Percentiles rank a stretch among this genome's conserved stretches.
These are phyloP conservation scores for Blastocystis sp. DNA, from an alignment of 352 stramenopile genomes.

Conservation along the genomic window DNA sequence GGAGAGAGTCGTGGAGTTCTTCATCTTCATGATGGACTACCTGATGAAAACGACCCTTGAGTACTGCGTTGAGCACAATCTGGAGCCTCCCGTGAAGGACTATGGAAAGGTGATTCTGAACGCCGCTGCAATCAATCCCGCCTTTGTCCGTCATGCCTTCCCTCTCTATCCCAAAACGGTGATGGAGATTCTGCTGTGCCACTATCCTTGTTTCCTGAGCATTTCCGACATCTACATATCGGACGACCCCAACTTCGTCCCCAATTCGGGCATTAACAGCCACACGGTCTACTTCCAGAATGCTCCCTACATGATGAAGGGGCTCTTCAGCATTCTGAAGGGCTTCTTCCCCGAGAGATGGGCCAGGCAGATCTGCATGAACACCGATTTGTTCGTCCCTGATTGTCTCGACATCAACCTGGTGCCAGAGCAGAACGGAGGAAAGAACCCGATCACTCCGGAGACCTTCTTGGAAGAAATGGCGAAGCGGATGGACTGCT, in stretches of 20 bases:
- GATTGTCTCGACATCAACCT: background rate
- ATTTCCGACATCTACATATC: slow-evolving; percentile 17
- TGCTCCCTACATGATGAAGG: slow-evolving; percentile 15
- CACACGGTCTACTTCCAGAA: slow-evolving; percentile 4
- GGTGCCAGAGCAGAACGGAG: slow-evolving; percentile 12
- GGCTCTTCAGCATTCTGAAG: slow-evolving; percentile 16
- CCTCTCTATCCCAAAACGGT: slow-evolving; percentile 30
- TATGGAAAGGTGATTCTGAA: slow-evolving; percentile 15
- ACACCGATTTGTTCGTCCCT: slow-evolving; percentile 32
- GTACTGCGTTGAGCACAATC: background rate
- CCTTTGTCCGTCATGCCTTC: background rate
- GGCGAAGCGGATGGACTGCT: background rate
- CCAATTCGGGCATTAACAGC: background rate
- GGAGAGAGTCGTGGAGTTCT: background rate
- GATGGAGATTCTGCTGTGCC: slow-evolving; percentile 8
- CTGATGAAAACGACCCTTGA: slow-evolving; percentile 9
- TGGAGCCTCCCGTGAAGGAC: background rate
- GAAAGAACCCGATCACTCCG: background rate
- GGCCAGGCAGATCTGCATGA: slow-evolving; percentile 22
- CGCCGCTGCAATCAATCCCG: background rate
- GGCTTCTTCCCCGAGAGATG: slow-evolving; percentile 17
- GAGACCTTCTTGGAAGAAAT: background rate
- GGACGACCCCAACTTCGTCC: background rate
- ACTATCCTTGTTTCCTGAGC: slow-evolving; percentile 23
- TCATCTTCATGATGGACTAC: slow-evolving; percentile 32